Evolutionary conservation across 1,284 basidiomycete species (phyloP), one percentile per base, ranked within the genome.

Genomic region (Ceratobasidium sp.): DNA sequence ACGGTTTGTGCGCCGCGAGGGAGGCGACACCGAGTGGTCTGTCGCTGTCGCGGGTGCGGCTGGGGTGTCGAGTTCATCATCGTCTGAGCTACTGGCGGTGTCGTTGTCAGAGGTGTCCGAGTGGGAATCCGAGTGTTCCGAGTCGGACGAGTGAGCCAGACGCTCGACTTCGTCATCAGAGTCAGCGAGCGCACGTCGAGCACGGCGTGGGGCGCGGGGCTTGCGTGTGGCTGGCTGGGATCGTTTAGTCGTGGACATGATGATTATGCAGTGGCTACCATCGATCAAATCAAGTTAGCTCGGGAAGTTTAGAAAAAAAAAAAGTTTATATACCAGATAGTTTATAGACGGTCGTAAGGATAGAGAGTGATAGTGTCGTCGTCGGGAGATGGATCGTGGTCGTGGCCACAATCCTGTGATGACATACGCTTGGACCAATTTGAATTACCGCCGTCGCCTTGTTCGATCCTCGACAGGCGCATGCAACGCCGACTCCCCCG

Each of bases 141-240:
- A 65, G 23, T 64, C 52, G n/a, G 48, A 52, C 41, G 53, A 61
- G 36, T 52, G 46, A 21, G 58, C 72, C 8, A 58, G 48, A 14
- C 52, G 43, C 21, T 69, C 72, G 48, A 52, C 53, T 34, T 75
- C 74, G 28, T 59, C 67, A 14, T 69, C 70, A 1, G 72, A 39
- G 28, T 71, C 65, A 18, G 26, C 45, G n/a, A 46, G 61, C 6
- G 64, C 55, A 39, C 58, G 70, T 43, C 73, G 48, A 3, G 60
- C 60, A 21, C 70, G 70, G 14, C 73, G 60, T 53, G 69, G 58
- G 32, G 32, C 46, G 23, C 39, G 45, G 21, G 55, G 65, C 58
- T 73, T 73, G 32, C 65, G 50, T 1, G 39, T 23, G 32, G 52
- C 30, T 21, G 48, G 36, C 28, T 46, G 50, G 28, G 62, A 30